phyloP scores from a whole-genome alignment of 139 green algal genomes.

The Chlamydomonas schloesseri region DNA sequence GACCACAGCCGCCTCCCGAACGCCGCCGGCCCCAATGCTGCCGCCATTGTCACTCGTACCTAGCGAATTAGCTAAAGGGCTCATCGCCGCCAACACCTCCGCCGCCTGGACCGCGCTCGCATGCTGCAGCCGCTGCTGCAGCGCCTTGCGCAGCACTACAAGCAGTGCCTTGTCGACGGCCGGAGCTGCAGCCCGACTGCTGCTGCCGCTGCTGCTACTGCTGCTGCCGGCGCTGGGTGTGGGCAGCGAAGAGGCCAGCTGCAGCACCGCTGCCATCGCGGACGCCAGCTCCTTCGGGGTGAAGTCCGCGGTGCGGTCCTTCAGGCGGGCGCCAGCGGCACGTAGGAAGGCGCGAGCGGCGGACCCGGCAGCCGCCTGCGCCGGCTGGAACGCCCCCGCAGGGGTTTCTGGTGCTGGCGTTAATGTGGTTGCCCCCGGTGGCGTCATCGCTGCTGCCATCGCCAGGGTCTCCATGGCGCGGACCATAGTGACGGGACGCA shows the following conservation, averaged over 20 bases:
- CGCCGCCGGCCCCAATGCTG: too few species aligned
- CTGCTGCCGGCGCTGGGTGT: too few species aligned
- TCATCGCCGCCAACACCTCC: not conserved
- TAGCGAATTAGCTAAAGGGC: too few species aligned
- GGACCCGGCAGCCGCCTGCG: not conserved
- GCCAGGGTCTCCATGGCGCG: not conserved
- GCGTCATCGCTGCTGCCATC: not conserved
- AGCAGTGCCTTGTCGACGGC: not conserved
- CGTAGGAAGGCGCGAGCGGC: not conserved
- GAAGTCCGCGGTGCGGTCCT: not conserved
- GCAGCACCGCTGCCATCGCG: not conserved
- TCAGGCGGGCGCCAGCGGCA: not conserved
- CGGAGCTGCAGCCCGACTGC: not conserved
- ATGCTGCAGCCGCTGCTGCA: not conserved
- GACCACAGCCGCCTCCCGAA: not conserved
- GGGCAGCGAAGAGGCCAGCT: too few species aligned
- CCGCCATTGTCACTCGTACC: too few species aligned
- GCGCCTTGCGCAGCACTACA: not conserved
- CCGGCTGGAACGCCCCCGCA: too few species aligned
- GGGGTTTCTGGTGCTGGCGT: too few species aligned
- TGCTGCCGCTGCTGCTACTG: too few species aligned
- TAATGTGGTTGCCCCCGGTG: too few species aligned
- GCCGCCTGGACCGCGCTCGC: not conserved
- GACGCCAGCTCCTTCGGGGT: not conserved
- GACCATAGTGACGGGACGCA: not conserved